phyloP scores from a whole-genome alignment of 202 grass and related monocot genomes.

The Setaria italica region DNA sequence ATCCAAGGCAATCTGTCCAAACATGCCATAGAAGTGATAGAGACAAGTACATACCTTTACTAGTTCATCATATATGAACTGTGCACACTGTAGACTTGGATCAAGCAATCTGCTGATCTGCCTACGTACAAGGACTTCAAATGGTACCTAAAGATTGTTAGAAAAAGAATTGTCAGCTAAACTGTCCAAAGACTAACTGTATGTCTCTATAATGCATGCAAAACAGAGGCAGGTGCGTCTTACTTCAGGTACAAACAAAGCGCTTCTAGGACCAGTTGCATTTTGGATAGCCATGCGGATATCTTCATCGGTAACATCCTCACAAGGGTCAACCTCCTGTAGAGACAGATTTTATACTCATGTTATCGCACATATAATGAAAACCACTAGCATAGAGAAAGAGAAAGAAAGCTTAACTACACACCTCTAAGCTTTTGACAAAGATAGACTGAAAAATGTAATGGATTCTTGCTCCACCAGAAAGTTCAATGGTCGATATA shows the following conservation, averaged over 20 bases:
- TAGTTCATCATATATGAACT: slow-evolving; percentile 97
- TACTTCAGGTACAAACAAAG: slow-evolving; percentile 99
- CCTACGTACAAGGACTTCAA: slow-evolving; percentile 94
- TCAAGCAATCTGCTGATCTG: slow-evolving; percentile 94
- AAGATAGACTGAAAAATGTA: slow-evolving; percentile 99
- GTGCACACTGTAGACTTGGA: slow-evolving; percentile 94
- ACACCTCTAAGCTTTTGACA: slow-evolving; percentile 98
- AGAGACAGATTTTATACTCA: slow-evolving; percentile 8
- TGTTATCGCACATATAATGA: slow-evolving; percentile 25
- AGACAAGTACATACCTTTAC: slow-evolving; percentile 64
- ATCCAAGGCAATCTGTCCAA: not conserved
- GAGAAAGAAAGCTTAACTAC: slow-evolving; percentile 1
- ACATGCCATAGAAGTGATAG: not conserved
- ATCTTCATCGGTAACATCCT: slow-evolving; percentile 94
- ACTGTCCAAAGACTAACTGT: slow-evolving; percentile 6
- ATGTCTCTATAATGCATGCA: not conserved
- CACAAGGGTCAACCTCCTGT: slow-evolving; percentile 98
- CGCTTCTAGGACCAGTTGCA: slow-evolving; percentile 91
- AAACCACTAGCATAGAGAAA: not conserved
- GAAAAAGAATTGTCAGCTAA: slow-evolving; percentile 39
- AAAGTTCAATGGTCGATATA: slow-evolving; percentile 89
- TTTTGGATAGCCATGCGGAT: slow-evolving; percentile 99
- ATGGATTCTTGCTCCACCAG: slow-evolving; percentile 95
- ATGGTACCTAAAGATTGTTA: slow-evolving; percentile 72
- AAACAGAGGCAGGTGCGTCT: slow-evolving; percentile 37